phyloP scores from a whole-genome alignment of 148 eudicot species.

The Tetragonia tetragonoides region DNA sequence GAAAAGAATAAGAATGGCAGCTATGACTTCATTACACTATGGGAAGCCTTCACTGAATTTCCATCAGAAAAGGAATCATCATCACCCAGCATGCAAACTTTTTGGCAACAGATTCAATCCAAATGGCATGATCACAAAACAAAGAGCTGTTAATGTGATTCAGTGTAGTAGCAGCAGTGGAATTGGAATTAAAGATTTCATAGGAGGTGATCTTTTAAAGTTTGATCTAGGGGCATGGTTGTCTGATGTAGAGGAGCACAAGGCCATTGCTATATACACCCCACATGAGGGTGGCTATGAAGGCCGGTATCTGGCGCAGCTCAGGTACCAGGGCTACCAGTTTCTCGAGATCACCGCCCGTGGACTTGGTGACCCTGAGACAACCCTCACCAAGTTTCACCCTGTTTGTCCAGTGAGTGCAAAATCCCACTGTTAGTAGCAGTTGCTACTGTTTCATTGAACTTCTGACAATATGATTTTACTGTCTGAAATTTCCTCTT shows the following conservation, averaged over 20 bases:
- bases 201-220: constrained; percentile 88
- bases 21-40: constrained; percentile 31
- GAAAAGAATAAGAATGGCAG: constrained; percentile 11
- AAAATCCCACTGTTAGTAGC: constrained; percentile 9
- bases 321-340: constrained; percentile 65
- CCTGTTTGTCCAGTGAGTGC: constrained; percentile 88
- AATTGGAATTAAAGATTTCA: constrained; percentile 53
- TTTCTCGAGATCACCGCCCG: constrained; percentile 82
- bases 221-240: constrained; percentile 69
- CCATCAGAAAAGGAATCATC: constrained; percentile 12
- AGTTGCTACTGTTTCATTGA: constrained; percentile 15
- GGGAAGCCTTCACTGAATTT: constrained; percentile 18
- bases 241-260: constrained; percentile 89
- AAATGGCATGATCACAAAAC: background rate
- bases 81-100: constrained; percentile 3
- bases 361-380: constrained; percentile 80
- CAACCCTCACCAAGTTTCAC: constrained; percentile 78
- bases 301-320: constrained; percentile 73
- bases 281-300: constrained; percentile 96
- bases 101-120: constrained; percentile 8
- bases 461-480: background rate
- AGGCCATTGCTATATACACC: constrained; percentile 71
- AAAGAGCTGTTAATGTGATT: constrained; percentile 13
- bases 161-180: constrained; percentile 20
- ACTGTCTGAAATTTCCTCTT: background rate